Evolutionary conservation across 2,329 filamentous ascomycete species (phyloP).

Genomic region (Pseudogymnoascus destructans): DNA sequence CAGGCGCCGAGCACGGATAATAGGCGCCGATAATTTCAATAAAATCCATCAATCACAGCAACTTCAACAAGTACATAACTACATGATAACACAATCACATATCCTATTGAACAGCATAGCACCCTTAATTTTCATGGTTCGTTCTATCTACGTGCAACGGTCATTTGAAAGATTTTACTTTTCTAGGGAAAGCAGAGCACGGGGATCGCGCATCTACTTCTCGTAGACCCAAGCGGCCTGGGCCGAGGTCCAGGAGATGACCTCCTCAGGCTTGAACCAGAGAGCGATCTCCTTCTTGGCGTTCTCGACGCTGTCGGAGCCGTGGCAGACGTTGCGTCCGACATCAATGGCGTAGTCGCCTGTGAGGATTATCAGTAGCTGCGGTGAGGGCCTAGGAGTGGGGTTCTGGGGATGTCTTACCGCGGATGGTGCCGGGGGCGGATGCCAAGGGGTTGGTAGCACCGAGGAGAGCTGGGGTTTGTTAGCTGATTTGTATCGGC

Average conservation of each 20-base stretch:
- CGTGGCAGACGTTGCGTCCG: constrained; percentile 99
- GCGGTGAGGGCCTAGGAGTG: constrained; percentile 46
- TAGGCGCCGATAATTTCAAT: not conserved
- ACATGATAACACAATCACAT: not conserved
- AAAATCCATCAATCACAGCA: not conserved
- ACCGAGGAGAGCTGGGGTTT: constrained; percentile 64
- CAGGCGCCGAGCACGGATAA: not conserved
- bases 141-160: not conserved
- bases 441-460: constrained; percentile 97
- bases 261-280: constrained; percentile 88
- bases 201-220: constrained; percentile 41
- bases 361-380: constrained; percentile 24
- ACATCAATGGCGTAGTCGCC: constrained; percentile 73
- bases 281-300: constrained; percentile 99
- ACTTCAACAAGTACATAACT: not conserved
- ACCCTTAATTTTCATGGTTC: not conserved
- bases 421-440: constrained; percentile 94
- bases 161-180: not conserved
- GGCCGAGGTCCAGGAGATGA: constrained; percentile 72
- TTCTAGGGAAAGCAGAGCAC: constrained; percentile 1
- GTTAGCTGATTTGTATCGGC: constrained; percentile 15
- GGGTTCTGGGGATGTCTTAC: constrained; percentile 62
- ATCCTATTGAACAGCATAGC: not conserved
- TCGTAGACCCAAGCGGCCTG: constrained; percentile 96
- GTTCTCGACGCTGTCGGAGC: constrained; percentile 95